Conservation (phyloP, 2,329 filamentous ascomycete genomes). For the Rhynchosporium secalis region DNA sequence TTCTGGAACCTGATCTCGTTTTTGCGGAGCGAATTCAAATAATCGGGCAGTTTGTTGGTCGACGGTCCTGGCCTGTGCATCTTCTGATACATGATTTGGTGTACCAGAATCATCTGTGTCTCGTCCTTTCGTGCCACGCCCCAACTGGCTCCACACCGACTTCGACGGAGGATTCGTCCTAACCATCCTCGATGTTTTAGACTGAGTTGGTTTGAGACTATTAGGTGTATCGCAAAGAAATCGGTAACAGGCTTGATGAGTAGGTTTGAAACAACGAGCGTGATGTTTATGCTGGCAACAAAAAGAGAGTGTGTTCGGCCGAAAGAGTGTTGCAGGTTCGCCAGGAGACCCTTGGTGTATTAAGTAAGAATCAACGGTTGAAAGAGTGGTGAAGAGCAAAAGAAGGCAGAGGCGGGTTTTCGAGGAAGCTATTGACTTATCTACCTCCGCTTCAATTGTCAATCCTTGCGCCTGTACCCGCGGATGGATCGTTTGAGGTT, state of each 20-base stretch:
- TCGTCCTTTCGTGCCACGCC: constrained; percentile 31
- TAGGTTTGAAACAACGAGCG: constrained; percentile 13
- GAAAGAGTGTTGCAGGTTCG: constrained; percentile 39
- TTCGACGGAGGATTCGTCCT: constrained; percentile 26
- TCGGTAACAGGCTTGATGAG: not conserved
- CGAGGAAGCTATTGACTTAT: constrained; percentile 31
- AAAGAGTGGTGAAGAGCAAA: constrained; percentile 14
- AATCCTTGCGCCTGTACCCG: constrained; percentile 25
- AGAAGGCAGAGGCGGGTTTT: constrained; percentile 25
- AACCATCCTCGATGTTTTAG: constrained; percentile 26
- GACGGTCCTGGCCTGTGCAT: constrained; percentile 33
- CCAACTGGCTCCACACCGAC: constrained; percentile 29
- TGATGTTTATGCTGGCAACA: constrained; percentile 29
- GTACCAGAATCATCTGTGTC: constrained; percentile 34
- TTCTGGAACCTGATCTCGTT: constrained; percentile 29
- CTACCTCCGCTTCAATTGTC: constrained; percentile 13
- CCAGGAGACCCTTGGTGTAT: constrained; percentile 36
- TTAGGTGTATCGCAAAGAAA: constrained; percentile 24
- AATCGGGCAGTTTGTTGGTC: constrained; percentile 24
- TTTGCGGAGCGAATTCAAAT: constrained; percentile 28
- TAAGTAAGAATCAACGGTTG: constrained; percentile 17
- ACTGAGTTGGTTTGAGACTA: constrained; percentile 19
- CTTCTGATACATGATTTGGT: constrained; percentile 37
- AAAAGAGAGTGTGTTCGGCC: constrained; percentile 11
- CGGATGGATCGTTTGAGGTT: constrained; percentile 50